Conservation (phyloP, 805 yeast species). For the Debaryomyces maramus region DNA sequence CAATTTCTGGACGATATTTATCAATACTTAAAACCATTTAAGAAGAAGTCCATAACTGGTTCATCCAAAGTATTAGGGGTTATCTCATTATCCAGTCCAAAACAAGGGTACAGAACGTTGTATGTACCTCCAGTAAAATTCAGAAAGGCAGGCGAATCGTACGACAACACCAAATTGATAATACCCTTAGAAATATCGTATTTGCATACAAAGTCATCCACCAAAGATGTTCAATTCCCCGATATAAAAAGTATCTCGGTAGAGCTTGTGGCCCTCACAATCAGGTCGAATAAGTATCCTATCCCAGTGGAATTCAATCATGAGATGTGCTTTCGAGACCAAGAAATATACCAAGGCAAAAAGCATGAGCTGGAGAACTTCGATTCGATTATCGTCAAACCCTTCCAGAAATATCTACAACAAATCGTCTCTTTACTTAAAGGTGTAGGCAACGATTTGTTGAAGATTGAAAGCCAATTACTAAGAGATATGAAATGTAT, state of each 20-base stretch:
- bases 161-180: slow-evolving; percentile 16
- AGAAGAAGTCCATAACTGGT: slow-evolving; percentile 37
- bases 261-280: slow-evolving; percentile 38
- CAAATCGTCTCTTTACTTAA: slow-evolving; percentile 29
- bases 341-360: slow-evolving; percentile 25
- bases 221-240: slow-evolving; percentile 19
- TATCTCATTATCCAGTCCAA: slow-evolving; percentile 37
- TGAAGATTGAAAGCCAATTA: slow-evolving; percentile 35
- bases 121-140: slow-evolving; percentile 36
- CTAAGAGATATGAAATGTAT: slow-evolving; percentile 37
- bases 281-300: slow-evolving; percentile 32
- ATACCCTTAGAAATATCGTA: slow-evolving; percentile 36
- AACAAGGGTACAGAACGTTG: slow-evolving; percentile 23
- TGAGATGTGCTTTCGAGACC: slow-evolving; percentile 38
- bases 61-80: slow-evolving; percentile 29
- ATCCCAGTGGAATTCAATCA: slow-evolving; percentile 43
- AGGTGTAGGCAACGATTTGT: slow-evolving; percentile 33
- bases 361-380: slow-evolving; percentile 29
- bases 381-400: slow-evolving; percentile 32
- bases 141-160: slow-evolving; percentile 13
- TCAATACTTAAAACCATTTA: slow-evolving; percentile 31
- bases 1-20: slow-evolving; percentile 24
- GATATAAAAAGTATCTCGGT: slow-evolving; percentile 34
- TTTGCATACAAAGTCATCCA: slow-evolving; percentile 15
- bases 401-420: slow-evolving; percentile 27